Conservation (phyloP, 2,329 filamentous ascomycete genomes). For the Orbilia javanica region DNA sequence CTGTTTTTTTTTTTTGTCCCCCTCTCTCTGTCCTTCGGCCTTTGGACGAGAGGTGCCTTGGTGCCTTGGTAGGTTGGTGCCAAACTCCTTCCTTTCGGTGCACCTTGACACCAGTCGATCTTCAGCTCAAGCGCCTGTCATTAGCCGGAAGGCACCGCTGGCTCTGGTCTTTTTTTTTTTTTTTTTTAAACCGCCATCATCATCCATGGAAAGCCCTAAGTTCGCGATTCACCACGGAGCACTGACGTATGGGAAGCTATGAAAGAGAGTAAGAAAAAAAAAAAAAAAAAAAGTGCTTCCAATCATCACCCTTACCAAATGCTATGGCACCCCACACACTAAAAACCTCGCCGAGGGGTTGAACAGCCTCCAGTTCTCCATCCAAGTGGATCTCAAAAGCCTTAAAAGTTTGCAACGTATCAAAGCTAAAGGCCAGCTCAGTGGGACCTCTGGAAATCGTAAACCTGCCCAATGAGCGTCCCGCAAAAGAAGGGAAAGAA, state of each 20-base stretch:
- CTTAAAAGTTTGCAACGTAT: constrained; percentile 20
- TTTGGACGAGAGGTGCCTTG: background rate
- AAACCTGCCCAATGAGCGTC: constrained; percentile 25
- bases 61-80: too few relatives aligned
- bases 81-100: background rate
- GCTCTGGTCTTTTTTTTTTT: background rate
- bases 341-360: constrained; percentile 39
- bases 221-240: constrained; percentile 30
- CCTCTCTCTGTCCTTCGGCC: background rate
- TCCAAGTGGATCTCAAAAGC: constrained; percentile 15
- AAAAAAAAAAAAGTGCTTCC: background rate
- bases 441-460: constrained; percentile 6
- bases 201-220: constrained; percentile 21
- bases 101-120: background rate
- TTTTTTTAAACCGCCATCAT: constrained; percentile 13
- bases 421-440: constrained; percentile 19
- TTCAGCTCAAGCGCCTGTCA: background rate
- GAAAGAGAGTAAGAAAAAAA: background rate
- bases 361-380: constrained; percentile 8
- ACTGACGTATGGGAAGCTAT: constrained; percentile 29
- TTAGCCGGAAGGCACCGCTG: constrained; percentile 3
- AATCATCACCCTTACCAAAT: constrained; percentile 44
- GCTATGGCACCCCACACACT: constrained; percentile 26
- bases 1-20: constrained; percentile 32
- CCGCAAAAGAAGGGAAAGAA: constrained; percentile 22